Evolutionary conservation across 139 green algal genomes (phyloP).

Genomic region (Chlamydomonas urium): DNA sequence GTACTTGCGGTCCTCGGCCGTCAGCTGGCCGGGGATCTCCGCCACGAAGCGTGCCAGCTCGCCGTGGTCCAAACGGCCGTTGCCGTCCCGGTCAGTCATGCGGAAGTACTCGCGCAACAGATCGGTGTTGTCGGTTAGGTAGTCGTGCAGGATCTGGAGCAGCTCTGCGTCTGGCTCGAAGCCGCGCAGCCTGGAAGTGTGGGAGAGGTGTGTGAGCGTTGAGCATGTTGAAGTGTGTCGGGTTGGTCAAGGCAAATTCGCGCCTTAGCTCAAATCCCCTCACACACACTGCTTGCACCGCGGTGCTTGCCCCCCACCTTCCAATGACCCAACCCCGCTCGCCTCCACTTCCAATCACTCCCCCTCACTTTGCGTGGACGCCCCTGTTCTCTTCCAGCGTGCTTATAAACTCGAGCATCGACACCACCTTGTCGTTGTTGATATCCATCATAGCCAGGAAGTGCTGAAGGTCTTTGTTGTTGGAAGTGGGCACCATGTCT

Average conservation of each 20-base stretch:
- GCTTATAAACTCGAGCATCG: constrained; percentile 1
- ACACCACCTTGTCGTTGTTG: constrained; percentile 6
- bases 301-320: neutral
- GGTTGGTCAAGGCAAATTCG: neutral
- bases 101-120: neutral
- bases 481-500: constrained; percentile 14
- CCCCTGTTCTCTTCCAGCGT: neutral
- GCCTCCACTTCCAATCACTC: no score
- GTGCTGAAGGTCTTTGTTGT: constrained; percentile 26
- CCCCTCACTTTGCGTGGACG: neutral
- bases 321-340: no score
- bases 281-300: neutral
- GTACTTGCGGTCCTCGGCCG: no score
- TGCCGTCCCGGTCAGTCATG: neutral
- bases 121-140: constrained; percentile 9
- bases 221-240: neutral
- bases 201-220: neutral
- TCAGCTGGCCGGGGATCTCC: no score
- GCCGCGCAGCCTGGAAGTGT: neutral
- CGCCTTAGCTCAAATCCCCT: neutral
- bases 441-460: constrained; percentile 21
- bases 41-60: no score
- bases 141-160: constrained; percentile 7
- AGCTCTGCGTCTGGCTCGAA: neutral
- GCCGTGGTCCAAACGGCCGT: no score